phyloP scores from a whole-genome alignment of 805 yeast genomes.

The Ogataea trehalophila region DNA sequence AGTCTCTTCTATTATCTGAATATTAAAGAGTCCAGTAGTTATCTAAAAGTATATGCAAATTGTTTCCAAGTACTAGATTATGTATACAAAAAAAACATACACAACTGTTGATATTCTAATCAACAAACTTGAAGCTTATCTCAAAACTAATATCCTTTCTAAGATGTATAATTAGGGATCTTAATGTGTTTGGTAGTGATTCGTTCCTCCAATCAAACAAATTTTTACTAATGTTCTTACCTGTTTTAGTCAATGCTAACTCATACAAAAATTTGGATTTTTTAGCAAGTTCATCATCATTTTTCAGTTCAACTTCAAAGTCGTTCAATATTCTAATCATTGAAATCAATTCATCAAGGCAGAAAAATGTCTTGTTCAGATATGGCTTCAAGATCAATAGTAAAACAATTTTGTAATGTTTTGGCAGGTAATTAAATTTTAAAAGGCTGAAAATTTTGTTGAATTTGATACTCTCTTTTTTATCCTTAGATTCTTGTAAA shows the following conservation, averaged over 20 bases:
- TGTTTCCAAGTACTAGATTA: no score
- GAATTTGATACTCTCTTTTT: conserved; percentile 23
- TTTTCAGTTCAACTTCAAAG: conserved; percentile 16
- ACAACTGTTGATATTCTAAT: no score
- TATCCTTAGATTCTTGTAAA: conserved; percentile 29
- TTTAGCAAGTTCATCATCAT: conserved; percentile 5
- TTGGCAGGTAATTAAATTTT: conserved; percentile 49
- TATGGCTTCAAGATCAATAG: conserved; percentile 43
- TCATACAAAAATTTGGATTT: conserved; percentile 18
- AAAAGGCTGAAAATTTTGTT: conserved; percentile 36
- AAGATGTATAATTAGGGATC: conserved; percentile 13
- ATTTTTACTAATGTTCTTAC: background rate
- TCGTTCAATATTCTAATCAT: conserved; percentile 23
- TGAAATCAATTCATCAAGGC: conserved; percentile 18
- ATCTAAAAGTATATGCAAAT: no score
- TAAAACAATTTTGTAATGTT: conserved; percentile 43
- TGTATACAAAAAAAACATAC: no score
- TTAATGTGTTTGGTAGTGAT: conserved; percentile 11
- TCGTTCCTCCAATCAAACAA: conserved; percentile 17
- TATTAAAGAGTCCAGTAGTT: no score
- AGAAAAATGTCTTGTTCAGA: conserved; percentile 14
- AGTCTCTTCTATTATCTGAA: no score
- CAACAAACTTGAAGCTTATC: conserved; percentile 26
- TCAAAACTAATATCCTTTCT: conserved; percentile 25
- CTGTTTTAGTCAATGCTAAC: conserved; percentile 9